These are phyloP conservation scores for Plasmodium reichenowi DNA, from an alignment of 169 alveolate genomes.

Conservation along the genomic window DNA sequence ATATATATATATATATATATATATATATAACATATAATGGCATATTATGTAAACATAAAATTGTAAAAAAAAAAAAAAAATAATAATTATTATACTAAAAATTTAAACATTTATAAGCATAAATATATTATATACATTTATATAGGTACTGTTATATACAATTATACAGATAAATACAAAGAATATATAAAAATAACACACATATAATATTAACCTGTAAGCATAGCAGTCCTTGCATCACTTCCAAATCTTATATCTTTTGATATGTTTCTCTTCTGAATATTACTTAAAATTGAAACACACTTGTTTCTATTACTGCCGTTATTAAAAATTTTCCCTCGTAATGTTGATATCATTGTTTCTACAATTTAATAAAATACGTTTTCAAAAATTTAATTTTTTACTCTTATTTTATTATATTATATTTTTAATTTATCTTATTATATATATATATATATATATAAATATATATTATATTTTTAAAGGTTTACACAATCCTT, in stretches of 20 bases:
- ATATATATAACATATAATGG: too few species aligned
- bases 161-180: too few species aligned
- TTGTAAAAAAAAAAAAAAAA: not conserved
- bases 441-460: conserved; percentile 6
- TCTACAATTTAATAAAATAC: not conserved
- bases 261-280: conserved; percentile 78
- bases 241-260: conserved; percentile 84
- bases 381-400: not conserved
- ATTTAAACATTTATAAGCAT: not conserved
- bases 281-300: conserved; percentile 34
- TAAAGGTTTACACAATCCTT: not conserved
- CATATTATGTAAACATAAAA: too few species aligned
- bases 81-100: not conserved
- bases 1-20: too few species aligned
- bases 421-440: not conserved
- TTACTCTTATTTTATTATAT: not conserved
- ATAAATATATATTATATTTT: not conserved
- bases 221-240: conserved; percentile 86
- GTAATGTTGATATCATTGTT: conserved; percentile 66
- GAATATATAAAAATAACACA: too few species aligned
- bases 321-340: conserved; percentile 44
- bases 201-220: conserved; percentile 70
- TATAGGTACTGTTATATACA: not conserved
- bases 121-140: not conserved
- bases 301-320: conserved; percentile 15